A percentile compares a stretch with the other conserved stretches of the same genome.
Evolutionary conservation across 352 stramenopile genomes (phyloP).

Genomic region (Globisporangium rhizosaccharum): DNA sequence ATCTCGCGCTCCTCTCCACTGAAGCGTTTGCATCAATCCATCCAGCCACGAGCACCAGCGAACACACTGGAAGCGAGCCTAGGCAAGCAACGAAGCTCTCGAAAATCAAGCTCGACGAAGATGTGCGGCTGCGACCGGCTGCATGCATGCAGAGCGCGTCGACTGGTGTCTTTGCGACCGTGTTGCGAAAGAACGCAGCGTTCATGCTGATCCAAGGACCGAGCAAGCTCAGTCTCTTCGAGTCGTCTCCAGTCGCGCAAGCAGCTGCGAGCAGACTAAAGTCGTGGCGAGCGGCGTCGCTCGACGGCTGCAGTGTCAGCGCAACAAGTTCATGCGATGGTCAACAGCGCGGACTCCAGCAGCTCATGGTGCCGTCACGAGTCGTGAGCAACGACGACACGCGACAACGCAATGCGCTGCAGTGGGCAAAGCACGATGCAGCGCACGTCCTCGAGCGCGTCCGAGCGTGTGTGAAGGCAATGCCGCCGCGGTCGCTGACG

Average conservation of each 20-base stretch:
- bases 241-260: not conserved
- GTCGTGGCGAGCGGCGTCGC: not conserved
- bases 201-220: constrained; percentile 3
- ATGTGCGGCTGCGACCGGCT: not conserved
- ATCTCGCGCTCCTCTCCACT: too few relatives aligned
- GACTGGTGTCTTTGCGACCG: constrained; percentile 1
- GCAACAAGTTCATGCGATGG: not conserved
- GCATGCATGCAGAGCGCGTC: not conserved
- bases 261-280: not conserved
- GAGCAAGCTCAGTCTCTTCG: constrained; percentile 2
- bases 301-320: not conserved
- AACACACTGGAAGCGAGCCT: not conserved
- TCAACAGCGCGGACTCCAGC: not conserved
- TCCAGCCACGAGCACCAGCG: too few relatives aligned
- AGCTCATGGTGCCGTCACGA: constrained; percentile 5
- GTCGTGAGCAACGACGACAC: constrained; percentile 2
- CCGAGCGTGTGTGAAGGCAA: not conserved
- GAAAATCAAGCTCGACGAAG: constrained; percentile 4
- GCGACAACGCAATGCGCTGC: constrained; percentile 1
- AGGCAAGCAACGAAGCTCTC: not conserved
- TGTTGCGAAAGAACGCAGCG: constrained; percentile 8
- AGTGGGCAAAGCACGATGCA: not conserved
- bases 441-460: not conserved
- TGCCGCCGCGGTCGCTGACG: constrained; percentile 10
- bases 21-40: too few relatives aligned